Base-by-base conservation (phyloP, 768 basidiomycete genomes). In the Tylopilus plumbeoviolaceoides region DNA sequence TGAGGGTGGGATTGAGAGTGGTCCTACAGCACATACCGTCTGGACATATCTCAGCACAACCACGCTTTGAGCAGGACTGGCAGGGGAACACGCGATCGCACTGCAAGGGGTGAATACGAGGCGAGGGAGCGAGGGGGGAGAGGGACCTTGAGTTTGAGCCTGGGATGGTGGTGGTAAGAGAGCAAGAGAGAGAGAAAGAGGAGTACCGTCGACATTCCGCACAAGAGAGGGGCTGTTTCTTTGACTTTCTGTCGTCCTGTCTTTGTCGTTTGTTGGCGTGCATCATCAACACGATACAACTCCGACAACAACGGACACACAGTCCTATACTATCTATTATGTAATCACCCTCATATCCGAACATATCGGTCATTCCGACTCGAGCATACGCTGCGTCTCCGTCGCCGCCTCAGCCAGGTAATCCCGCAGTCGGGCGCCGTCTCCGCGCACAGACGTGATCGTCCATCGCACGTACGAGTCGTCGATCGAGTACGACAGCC, bases 381-480 rank as follows among this genome's bases (percentile, higher is more conserved):
- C 28, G 8, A 30, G 10, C 83, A 95, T 85, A 36, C 66, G 69
- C 59, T 81, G 77, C 45, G 86, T 78, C 72, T 91, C 91, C 33
- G 82, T 87, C 48, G 91, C 89, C 2, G 92, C 86, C 71, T 89
- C 87, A 0, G 79, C 84, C 35, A 95, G 71, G 64, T 85, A 91
- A 60, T 90, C 82, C 66, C 73, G 79, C 62, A 83, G 72, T 70
- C 73, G 78, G 53, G 68, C 80, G 44, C 78, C 79, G 31, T 75
- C 66, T 46, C 73, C 41, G 71, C 82, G 85, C 59, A 78, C 56
- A 49, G 85, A 87, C 59, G 94, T 95, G 59, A 97, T 86, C 47
- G 89, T 92, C 91, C 93, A 98, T 44, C 91, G 83, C 51, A 98
- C 81, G 59, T 86, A 85, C 47, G 84, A 71, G 53, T 90, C 84